Base-by-base conservation (phyloP, 768 basidiomycete species). In the Mycena venus region DNA sequence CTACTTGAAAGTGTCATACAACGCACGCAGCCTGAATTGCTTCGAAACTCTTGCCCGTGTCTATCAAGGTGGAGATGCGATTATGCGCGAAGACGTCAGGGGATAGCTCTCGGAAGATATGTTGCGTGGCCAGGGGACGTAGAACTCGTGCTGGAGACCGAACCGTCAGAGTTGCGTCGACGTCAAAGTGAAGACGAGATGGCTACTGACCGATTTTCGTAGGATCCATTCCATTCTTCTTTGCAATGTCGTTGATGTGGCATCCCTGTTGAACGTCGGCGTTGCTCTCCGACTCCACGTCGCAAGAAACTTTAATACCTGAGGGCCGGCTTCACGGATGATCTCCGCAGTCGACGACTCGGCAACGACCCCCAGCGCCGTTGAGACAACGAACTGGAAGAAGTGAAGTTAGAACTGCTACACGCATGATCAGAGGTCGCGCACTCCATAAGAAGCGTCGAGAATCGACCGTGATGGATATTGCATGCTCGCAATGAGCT, bases 161-260 rank as follows among this genome's bases (percentile, higher is more conserved):
- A 8, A n/a, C n/a, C 21, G 49, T 51, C 23, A 51, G 49, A 6
- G 8, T 25, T n/a, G 49, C n/a, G 49, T 51, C 23, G 49, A 51
- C 3, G 49, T 8, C 7, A 10, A 5, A 47, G 44, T n/a, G n/a
- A 49, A 8, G 23, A 2, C 21, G 15, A 8, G 47, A 25, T 29
- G 0, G 25, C 42, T 44, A 81, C 3, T 14, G 5, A 51, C 83
- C 80, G 8, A 83, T 77, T 63, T 82, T 83, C 21, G 40, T 38
- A 10, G 80, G 69, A 51, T 82, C 77, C 38, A 78, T 69, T 15
- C 60, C 59, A 25, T 70, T 77, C 47, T 70, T 65, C 63, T 73
- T 76, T 0, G 82, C 81, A 12, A 84, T 83, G 25, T 82, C 79
- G n/a, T 80, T 73, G 15, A 84, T 78, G 47, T 84, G 84, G 21